Conservation (phyloP, 2,329 filamentous ascomycete species). For the Lecanosticta acicola region DNA sequence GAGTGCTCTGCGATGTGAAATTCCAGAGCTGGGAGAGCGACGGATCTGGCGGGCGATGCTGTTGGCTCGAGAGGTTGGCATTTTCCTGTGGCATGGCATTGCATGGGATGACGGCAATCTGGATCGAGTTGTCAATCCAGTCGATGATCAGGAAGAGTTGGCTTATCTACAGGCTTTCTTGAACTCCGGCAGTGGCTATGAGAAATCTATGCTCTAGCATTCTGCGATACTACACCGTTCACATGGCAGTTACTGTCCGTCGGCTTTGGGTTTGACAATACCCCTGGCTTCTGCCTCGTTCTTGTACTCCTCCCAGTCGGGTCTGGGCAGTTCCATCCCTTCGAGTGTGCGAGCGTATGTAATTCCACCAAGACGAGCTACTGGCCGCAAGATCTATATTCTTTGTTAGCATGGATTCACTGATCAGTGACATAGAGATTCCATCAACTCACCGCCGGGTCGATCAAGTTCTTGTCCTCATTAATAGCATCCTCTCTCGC, state of each 20-base stretch:
- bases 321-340: slow-evolving; percentile 64
- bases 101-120: slow-evolving; percentile 53
- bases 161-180: slow-evolving; percentile 45
- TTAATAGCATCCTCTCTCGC: slow-evolving; percentile 82
- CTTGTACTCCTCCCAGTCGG: slow-evolving; percentile 44
- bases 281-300: slow-evolving; percentile 50
- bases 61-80: slow-evolving; percentile 48
- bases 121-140: slow-evolving; percentile 51
- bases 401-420: not conserved
- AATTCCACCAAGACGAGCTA: slow-evolving; percentile 78
- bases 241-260: slow-evolving; percentile 34
- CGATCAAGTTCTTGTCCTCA: slow-evolving; percentile 66
- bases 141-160: slow-evolving; percentile 52
- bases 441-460: slow-evolving; percentile 54
- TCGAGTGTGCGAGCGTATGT: slow-evolving; percentile 69
- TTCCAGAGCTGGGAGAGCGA: slow-evolving; percentile 34
- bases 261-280: slow-evolving; percentile 46
- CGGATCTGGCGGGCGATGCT: slow-evolving; percentile 34
- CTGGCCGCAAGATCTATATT: slow-evolving; percentile 61
- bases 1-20: slow-evolving; percentile 35
- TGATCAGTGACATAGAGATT: not conserved
- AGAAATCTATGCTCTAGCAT: slow-evolving; percentile 5
- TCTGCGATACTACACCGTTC: slow-evolving; percentile 1
- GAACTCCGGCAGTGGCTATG: not conserved
- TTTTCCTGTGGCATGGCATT: slow-evolving; percentile 56